Base-by-base conservation (phyloP, 306 rosid species). In the Glycine tomentella region DNA sequence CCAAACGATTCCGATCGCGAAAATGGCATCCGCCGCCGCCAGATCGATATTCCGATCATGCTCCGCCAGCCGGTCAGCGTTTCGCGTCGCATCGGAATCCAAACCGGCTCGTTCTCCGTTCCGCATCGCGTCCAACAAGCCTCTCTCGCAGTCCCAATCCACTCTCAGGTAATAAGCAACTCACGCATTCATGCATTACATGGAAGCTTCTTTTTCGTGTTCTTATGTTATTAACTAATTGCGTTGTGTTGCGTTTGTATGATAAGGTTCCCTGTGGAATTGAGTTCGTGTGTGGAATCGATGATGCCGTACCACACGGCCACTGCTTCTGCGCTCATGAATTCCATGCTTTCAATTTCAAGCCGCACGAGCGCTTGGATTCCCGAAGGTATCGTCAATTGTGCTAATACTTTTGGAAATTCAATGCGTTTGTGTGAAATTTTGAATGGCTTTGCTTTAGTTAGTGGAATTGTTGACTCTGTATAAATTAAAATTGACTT, bases 281-380 rank as follows among this genome's bases (percentile, higher is more conserved):
- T 90, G 97, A 86, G 97, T 84, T 88, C 80, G 83, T 92, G 97
- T 38, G 83, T 87, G 59, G 97, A 91, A 83, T 91, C 97, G 8
- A 88, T 94, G 98, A 76, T 94, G 84, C 97, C 98, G 8, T 91
- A 90, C 80, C 97, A 94, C 80, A 89, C 96, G 0, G 98, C 89
- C 13, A 94, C 98, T 15, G 91, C 98, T 66, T 89, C 97, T 25
- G 93, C 98, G 1, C 86, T 92, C 81, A 88, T 94, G 96, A 94
- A 87, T 59, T 94, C 98, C 3, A 92, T 94, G 98, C 94, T 94
- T 20, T 84, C 97, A 6, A 33, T 92, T 76, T 88, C 96, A 34
- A 83, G 83, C 76, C 55, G 83, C 84, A 75, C 78, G 42, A 87
- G 38, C 51, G 88, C 87, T 49, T 89, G 96, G 97, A 92, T 92